phyloP scores from a whole-genome alignment of 2,329 filamentous ascomycete genomes.

The Xylaria digitata region DNA sequence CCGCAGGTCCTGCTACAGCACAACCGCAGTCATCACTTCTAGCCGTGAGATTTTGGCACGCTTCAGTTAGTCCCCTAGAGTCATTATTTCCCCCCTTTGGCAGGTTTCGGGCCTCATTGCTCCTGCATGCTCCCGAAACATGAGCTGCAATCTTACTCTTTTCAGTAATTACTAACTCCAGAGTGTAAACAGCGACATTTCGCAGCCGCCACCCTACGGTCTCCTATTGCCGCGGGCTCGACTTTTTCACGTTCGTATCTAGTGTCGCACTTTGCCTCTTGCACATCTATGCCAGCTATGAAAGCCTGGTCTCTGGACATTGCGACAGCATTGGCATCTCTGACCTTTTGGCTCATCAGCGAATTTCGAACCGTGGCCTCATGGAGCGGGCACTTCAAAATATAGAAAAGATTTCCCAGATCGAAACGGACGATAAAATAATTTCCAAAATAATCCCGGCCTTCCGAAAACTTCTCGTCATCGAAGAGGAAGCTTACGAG shows the following conservation, averaged over 20 bases:
- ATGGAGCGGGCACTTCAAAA: slow-evolving; percentile 53
- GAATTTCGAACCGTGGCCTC: slow-evolving; percentile 55
- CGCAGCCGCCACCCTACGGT: slow-evolving; percentile 47
- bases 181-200: no score
- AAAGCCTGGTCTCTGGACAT: slow-evolving; percentile 12
- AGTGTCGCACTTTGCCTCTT: slow-evolving; percentile 55
- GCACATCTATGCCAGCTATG: slow-evolving; percentile 52
- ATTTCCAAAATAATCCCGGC: slow-evolving; percentile 48
- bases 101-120: no score
- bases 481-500: slow-evolving; percentile 51
- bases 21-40: slow-evolving; percentile 54
- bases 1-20: slow-evolving; percentile 53
- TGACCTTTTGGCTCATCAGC: slow-evolving; percentile 55
- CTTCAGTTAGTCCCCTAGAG: no score
- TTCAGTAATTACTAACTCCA: no score
- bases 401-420: slow-evolving; percentile 47
- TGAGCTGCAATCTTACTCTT: no score
- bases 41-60: slow-evolving; percentile 57
- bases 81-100: no score
- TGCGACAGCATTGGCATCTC: slow-evolving; percentile 35
- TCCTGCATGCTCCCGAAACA: no score
- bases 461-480: slow-evolving; percentile 52
- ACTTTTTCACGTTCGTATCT: slow-evolving; percentile 57
- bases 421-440: slow-evolving; percentile 44
- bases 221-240: slow-evolving; percentile 56